Base-by-base conservation (phyloP, 306 rosid species). In the Vigna nakashimae region DNA sequence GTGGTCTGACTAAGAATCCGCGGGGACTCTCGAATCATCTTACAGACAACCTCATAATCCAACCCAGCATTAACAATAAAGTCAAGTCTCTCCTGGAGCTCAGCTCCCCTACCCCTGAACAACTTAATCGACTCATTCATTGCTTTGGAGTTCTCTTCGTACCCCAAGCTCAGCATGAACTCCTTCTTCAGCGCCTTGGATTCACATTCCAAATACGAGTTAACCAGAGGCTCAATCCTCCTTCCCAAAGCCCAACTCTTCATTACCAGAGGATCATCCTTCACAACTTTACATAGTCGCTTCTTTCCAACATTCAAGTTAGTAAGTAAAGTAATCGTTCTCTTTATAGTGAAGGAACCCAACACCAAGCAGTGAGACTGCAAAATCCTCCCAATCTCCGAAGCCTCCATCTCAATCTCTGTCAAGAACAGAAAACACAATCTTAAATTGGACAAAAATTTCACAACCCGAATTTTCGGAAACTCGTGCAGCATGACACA, bases 51-150 rank as follows among this genome's bases (percentile, higher is more conserved):
- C 65, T 82, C 65, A 76, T 15, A 32, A 18, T 85, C 88, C 58
- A 94, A 83, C 9, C 97, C 97, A 58, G 91, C 96, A 48, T 82
- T 82, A 75, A 90, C 91, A 73, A 94, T 79, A 57, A 87, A 87
- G 67, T 94, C 83, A 22, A 89, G 90, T 76, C 97, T 88, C 83
- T 90, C 94, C 80, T 91, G 92, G 73, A 94, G 92, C 86, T 90
- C 92, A 52, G 48, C 75, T 81, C 91, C 98, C 75, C 82, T 94
- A 51, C 97, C 98, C 71, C 92, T 82, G 65, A 89, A 88, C 62
- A 79, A 63, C 86, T 79, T 86, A 43, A 83, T 49, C 0, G 88
- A 88, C 49, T 62, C 7, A 75, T 85, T 78, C 90, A 90, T 82
- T 67, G 82, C 56, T 34, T 74, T 32, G 0, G 94, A 85, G 84